phyloP scores from a whole-genome alignment of 192 early-diverging fungal species.

The Rhizophagus prolifer region DNA sequence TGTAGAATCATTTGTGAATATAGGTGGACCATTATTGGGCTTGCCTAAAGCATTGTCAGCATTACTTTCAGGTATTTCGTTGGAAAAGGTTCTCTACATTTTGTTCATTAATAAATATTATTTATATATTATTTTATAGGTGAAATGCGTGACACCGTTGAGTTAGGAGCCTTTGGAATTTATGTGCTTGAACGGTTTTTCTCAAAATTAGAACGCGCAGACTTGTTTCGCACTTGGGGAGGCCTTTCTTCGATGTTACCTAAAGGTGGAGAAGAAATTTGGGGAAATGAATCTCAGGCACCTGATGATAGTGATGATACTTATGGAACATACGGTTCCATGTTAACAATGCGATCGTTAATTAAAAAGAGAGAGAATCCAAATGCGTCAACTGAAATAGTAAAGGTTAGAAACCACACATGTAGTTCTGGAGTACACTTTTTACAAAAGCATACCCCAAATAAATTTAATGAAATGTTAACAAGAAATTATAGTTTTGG shows the following conservation, averaged over 20 bases:
- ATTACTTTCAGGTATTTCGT: conserved; percentile 55
- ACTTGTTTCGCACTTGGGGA: conserved; percentile 81
- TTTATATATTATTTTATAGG: conserved; percentile 35
- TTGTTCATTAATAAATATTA: neutral
- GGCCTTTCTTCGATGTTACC: conserved; percentile 76
- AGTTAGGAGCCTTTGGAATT: conserved; percentile 70
- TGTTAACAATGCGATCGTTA: conserved; percentile 50
- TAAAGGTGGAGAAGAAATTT: conserved; percentile 79
- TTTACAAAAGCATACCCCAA: conserved; percentile 52
- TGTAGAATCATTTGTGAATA: conserved; percentile 77
- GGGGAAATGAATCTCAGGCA: conserved; percentile 65
- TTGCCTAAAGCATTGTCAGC: conserved; percentile 80
- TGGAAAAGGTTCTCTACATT: no score
- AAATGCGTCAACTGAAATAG: neutral
- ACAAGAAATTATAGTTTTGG: conserved; percentile 66
- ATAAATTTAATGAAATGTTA: conserved; percentile 52
- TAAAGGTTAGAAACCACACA: neutral
- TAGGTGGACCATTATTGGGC: conserved; percentile 84
- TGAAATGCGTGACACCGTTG: conserved; percentile 85
- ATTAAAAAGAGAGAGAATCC: neutral
- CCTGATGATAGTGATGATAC: conserved; percentile 64
- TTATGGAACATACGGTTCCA: conserved; percentile 50
- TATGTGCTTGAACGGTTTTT: conserved; percentile 87
- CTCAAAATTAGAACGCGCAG: conserved; percentile 67
- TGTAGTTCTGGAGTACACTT: conserved; percentile 41